Evolutionary conservation across 2,329 filamentous ascomycete species (phyloP).

Genomic region (Seiridium unicorne): DNA sequence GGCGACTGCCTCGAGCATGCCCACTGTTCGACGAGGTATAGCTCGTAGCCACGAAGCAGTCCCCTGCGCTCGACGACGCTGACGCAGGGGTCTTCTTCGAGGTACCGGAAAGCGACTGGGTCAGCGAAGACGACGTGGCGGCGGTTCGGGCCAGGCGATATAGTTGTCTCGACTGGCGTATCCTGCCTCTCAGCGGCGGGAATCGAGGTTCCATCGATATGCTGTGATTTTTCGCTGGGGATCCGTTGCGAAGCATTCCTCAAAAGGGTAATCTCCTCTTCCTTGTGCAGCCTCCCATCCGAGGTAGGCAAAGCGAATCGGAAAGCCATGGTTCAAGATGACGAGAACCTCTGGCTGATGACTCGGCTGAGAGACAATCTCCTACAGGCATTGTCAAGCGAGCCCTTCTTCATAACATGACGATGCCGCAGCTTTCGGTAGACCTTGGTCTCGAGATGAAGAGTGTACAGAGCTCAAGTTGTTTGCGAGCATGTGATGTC

Average conservation of each 20-base stretch:
- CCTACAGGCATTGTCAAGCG: not conserved
- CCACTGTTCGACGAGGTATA: constrained; percentile 97
- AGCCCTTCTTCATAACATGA: not conserved
- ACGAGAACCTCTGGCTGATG: constrained; percentile 9
- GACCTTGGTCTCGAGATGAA: not conserved
- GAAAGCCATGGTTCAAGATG: constrained; percentile 29
- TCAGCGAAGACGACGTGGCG: constrained; percentile 57
- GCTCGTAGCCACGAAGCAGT: constrained; percentile 78
- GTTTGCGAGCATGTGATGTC: not conserved
- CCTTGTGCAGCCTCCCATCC: constrained; percentile 32
- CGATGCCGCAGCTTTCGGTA: not conserved
- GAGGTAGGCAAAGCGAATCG: constrained; percentile 22
- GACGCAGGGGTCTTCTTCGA: constrained; percentile 81
- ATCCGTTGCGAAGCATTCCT: constrained; percentile 28
- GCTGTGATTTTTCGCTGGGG: constrained; percentile 10
- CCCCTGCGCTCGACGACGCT: constrained; percentile 70
- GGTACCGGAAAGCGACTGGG: constrained; percentile 63
- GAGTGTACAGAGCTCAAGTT: not conserved
- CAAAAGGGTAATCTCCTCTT: constrained; percentile 35
- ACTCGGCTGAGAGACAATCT: constrained; percentile 1
- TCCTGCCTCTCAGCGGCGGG: constrained; percentile 18
- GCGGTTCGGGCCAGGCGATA: constrained; percentile 28
- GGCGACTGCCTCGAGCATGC: constrained; percentile 87
- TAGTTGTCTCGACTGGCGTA: constrained; percentile 12
- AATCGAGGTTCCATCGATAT: constrained; percentile 21